Evolutionary conservation across 2,329 filamentous ascomycete species (phyloP).

Genomic region (Cladosporium sp.): DNA sequence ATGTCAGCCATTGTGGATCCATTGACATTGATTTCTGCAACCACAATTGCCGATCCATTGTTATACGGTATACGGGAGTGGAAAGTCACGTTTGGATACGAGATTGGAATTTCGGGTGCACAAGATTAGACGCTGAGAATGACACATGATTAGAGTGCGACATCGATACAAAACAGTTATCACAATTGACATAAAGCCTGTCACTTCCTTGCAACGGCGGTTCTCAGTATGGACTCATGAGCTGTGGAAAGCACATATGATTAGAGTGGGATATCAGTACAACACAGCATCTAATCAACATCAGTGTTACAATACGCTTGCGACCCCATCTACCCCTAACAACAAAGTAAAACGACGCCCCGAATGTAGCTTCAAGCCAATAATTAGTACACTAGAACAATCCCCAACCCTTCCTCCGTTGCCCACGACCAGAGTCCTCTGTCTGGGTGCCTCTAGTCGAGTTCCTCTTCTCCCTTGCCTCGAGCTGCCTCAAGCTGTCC

Average conservation of each 20-base stretch:
- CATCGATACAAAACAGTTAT: not conserved
- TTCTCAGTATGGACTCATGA: not conserved
- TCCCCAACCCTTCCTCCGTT: slow-evolving; percentile 36
- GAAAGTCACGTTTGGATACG: no score
- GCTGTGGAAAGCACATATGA: not conserved
- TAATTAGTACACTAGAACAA: slow-evolving; percentile 29
- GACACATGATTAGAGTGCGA: not conserved
- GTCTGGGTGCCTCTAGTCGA: slow-evolving; percentile 39
- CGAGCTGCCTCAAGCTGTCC: slow-evolving; percentile 81
- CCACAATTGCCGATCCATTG: not conserved
- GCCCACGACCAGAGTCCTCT: slow-evolving; percentile 26
- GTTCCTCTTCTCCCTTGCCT: slow-evolving; percentile 67
- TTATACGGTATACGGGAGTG: not conserved
- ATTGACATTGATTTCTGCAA: not conserved
- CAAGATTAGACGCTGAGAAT: not conserved
- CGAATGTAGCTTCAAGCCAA: not conserved
- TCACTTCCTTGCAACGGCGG: no score
- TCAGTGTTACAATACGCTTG: slow-evolving; percentile 4
- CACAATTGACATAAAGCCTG: not conserved
- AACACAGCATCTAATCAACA: not conserved
- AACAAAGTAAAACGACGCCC: not conserved
- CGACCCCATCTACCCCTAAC: not conserved
- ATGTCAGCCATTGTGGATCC: not conserved
- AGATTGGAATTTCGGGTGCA: not conserved
- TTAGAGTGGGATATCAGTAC: slow-evolving; percentile 6